phyloP scores from a whole-genome alignment of 176 grass and related monocot species.

The Chloris gayana region DNA sequence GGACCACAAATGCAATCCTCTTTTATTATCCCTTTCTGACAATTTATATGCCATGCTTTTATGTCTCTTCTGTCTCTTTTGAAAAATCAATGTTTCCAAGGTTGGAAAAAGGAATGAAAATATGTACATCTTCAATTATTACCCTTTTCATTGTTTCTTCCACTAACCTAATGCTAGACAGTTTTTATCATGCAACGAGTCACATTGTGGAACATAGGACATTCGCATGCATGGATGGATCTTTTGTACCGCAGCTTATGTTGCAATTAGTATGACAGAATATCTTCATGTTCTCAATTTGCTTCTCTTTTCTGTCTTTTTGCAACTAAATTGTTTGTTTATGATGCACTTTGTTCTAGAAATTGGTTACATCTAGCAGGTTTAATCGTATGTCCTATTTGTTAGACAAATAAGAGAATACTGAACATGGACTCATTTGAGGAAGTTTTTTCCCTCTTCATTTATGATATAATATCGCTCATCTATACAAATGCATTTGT shows the following conservation, averaged over 20 bases:
- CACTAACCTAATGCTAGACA: neutral
- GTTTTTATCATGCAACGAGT: neutral
- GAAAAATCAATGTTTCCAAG: neutral
- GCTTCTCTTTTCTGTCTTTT: neutral
- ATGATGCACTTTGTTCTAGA: neutral
- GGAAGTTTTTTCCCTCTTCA: neutral
- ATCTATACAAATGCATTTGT: slow-evolving; percentile 13
- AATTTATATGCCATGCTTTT: neutral
- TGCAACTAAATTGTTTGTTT: neutral
- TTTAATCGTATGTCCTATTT: neutral
- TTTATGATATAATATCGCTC: neutral
- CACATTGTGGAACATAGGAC: neutral
- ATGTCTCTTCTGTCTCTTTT: neutral
- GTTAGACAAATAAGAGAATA: neutral
- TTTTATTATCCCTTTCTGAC: neutral
- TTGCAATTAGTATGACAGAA: neutral
- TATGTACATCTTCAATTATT: too few relatives aligned
- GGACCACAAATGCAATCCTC: neutral
- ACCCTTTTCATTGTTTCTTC: neutral
- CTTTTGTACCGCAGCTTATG: neutral
- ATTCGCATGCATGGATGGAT: neutral
- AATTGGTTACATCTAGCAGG: neutral
- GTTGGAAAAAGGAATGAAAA: neutral
- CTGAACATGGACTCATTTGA: neutral
- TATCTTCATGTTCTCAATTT: neutral